Evolutionary conservation across 805 yeast genomes (phyloP).

Genomic region (Pichia deserticola): DNA sequence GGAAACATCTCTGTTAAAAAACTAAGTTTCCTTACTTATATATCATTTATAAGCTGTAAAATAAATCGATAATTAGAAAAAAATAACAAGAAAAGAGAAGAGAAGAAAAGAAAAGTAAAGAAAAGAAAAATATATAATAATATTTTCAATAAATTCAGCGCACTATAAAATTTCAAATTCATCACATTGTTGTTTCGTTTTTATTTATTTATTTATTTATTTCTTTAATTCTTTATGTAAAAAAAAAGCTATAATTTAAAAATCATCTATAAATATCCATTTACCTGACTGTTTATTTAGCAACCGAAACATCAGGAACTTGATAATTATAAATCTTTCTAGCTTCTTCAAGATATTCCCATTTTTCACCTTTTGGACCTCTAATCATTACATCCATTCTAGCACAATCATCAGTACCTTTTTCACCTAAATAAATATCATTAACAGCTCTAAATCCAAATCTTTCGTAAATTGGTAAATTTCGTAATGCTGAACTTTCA

Average conservation of each 20-base stretch:
- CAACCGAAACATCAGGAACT: constrained; percentile 16
- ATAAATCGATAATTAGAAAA: neutral
- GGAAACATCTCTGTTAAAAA: too few relatives aligned
- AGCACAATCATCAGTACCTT: constrained; percentile 24
- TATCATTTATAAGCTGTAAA: neutral
- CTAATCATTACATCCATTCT: constrained; percentile 34
- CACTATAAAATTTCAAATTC: too few relatives aligned
- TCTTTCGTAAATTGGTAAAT: constrained; percentile 45
- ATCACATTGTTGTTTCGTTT: too few relatives aligned
- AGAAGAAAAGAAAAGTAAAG: too few relatives aligned
- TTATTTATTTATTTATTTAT: too few relatives aligned
- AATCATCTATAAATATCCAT: too few relatives aligned
- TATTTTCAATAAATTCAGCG: too few relatives aligned
- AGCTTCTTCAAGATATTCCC: constrained; percentile 22
- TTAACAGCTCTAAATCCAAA: constrained; percentile 44
- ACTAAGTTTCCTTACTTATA: too few relatives aligned
- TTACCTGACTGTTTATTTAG: neutral
- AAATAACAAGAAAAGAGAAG: neutral
- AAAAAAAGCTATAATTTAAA: too few relatives aligned
- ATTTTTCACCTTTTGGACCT: constrained; percentile 27
- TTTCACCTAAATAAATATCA: constrained; percentile 38
- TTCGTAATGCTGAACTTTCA: constrained; percentile 39
- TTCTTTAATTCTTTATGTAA: too few relatives aligned
- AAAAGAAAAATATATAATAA: too few relatives aligned
- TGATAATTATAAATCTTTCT: constrained; percentile 21